Conservation (phyloP, 176 grass and related monocot genomes). For the Raddia distichophylla region DNA sequence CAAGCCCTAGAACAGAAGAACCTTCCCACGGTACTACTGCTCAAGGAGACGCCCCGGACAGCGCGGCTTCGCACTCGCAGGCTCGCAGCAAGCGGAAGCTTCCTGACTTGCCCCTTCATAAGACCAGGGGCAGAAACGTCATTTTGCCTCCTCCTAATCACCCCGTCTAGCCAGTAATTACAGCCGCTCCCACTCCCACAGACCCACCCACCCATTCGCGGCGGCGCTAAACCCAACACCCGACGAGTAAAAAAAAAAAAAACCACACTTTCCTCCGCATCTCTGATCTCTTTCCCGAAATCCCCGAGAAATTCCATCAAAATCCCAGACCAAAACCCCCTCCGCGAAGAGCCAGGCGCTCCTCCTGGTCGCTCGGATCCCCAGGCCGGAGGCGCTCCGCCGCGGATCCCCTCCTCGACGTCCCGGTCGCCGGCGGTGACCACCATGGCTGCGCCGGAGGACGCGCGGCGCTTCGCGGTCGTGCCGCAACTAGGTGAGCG, state of each 20-base stretch:
- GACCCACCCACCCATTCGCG: not conserved
- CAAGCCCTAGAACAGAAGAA: no score
- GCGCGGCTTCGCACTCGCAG: not conserved
- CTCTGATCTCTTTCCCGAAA: not conserved
- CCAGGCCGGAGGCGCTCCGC: not conserved
- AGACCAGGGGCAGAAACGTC: not conserved
- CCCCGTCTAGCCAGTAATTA: not conserved
- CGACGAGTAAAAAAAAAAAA: not conserved
- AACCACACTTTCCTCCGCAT: not conserved
- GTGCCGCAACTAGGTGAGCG: conserved; percentile 54
- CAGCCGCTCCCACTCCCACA: not conserved
- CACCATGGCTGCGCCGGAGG: conserved; percentile 29
- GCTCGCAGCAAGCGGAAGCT: not conserved
- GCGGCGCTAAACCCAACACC: not conserved
- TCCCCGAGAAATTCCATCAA: conserved; percentile 11
- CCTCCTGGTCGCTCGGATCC: conserved; percentile 2
- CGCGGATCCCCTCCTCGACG: not conserved
- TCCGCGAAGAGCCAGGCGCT: not conserved
- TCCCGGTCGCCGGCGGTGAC: not conserved
- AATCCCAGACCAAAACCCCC: not conserved
- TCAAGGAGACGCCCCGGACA: no score
- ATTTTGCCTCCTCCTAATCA: not conserved
- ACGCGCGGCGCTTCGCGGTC: conserved; percentile 39
- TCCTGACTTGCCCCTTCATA: not conserved
- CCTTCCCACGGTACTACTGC: no score